Conservation (phyloP, 805 yeast species). For the Saccharomycopsis capsularis region DNA sequence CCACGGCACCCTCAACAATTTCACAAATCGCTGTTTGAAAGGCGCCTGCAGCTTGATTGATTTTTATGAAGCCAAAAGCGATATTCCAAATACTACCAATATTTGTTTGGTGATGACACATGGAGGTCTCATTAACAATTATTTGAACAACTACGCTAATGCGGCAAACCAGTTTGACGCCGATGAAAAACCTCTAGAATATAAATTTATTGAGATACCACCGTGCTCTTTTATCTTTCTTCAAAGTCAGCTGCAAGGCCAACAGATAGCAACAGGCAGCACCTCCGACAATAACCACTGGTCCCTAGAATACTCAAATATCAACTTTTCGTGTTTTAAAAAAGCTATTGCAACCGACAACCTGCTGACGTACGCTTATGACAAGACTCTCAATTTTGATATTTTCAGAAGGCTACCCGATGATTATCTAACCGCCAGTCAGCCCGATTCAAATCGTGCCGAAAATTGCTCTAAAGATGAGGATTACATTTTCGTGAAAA, state of each 20-base stretch:
- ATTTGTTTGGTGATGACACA: conserved; percentile 11
- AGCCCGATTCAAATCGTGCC: neutral
- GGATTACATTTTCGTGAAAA: neutral
- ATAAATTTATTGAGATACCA: conserved; percentile 10
- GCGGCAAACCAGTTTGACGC: neutral
- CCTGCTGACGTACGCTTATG: conserved; percentile 10
- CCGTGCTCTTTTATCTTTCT: conserved; percentile 15
- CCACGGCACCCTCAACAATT: conserved; percentile 1
- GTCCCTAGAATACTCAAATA: conserved; percentile 10
- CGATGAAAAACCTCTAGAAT: neutral
- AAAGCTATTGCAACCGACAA: neutral
- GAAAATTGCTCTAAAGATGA: neutral
- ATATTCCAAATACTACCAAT: neutral
- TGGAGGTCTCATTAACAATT: conserved; percentile 15
- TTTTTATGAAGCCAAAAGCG: neutral
- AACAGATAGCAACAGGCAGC: neutral
- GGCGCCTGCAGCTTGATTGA: conserved; percentile 11
- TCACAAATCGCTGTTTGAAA: conserved; percentile 10
- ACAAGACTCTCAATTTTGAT: conserved; percentile 10
- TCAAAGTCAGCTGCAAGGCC: neutral
- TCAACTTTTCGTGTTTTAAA: conserved; percentile 18
- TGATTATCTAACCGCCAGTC: neutral
- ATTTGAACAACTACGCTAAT: conserved; percentile 12
- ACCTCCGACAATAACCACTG: conserved; percentile 7
- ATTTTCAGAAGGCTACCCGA: conserved; percentile 1